phyloP scores from a whole-genome alignment of 441 rosid genomes.

The Syzygium syzygioides region DNA sequence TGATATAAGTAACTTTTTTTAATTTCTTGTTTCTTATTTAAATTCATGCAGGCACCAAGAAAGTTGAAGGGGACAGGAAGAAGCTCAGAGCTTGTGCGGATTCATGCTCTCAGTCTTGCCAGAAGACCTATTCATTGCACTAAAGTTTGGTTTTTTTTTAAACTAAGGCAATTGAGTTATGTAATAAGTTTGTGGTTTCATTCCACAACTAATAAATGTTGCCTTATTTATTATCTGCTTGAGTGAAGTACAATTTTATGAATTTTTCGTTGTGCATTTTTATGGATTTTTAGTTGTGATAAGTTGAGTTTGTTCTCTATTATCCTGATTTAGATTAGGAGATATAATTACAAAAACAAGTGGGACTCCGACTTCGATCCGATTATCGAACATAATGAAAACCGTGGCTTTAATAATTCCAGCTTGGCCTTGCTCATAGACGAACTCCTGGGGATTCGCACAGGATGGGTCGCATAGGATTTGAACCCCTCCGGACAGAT shows the following conservation, averaged over 20 bases:
- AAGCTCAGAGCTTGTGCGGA: background rate
- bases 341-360: slow-evolving; percentile 28
- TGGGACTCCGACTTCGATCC: slow-evolving; percentile 54
- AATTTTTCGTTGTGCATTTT: background rate
- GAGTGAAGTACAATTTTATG: no score
- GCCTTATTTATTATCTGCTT: background rate
- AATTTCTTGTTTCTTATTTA: no score
- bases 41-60: background rate
- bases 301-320: background rate
- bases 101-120: background rate
- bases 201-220: background rate
- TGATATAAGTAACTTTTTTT: background rate
- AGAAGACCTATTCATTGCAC: background rate
- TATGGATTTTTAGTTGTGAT: background rate
- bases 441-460: slow-evolving; percentile 92
- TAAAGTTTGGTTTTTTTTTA: background rate
- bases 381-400: slow-evolving; percentile 71
- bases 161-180: background rate
- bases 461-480: slow-evolving; percentile 22
- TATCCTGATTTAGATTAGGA: background rate
- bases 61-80: background rate
- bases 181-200: background rate
- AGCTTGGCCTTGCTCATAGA: slow-evolving; percentile 97
- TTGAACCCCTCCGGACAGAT: slow-evolving; percentile 77
- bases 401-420: slow-evolving; percentile 75